Percentiles rank a stretch among this genome's conserved stretches.
These are phyloP conservation scores for Monilinia laxa DNA, from an alignment of 2,329 filamentous ascomycete species.

Conservation along the genomic window DNA sequence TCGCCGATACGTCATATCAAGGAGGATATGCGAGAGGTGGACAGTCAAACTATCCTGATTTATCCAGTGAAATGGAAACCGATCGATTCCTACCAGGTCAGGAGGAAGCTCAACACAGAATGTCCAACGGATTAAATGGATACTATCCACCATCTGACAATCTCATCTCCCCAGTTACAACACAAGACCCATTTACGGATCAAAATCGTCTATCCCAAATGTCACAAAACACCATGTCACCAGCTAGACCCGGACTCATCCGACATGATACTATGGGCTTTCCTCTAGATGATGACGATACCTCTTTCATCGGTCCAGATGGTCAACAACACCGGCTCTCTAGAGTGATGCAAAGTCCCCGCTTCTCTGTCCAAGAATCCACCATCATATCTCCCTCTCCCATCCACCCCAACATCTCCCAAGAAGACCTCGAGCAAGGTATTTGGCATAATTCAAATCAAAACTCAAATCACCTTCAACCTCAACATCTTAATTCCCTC, in stretches of 20 bases:
- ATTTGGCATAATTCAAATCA: background rate
- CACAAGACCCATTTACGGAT: constrained; percentile 16
- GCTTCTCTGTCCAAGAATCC: constrained; percentile 9
- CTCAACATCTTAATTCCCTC: constrained; percentile 6
- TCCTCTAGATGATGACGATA: constrained; percentile 27
- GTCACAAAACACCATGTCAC: background rate
- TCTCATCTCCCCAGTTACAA: constrained; percentile 18
- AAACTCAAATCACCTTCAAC: background rate
- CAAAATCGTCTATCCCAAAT: constrained; percentile 15
- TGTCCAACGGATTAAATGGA: constrained; percentile 9
- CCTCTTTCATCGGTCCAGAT: constrained; percentile 16
- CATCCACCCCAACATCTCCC: constrained; percentile 10
- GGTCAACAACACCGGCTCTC: constrained; percentile 9
- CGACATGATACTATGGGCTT: constrained; percentile 34
- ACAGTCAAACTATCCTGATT: constrained; percentile 22
- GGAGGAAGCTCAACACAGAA: constrained; percentile 21
- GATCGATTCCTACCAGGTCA: constrained; percentile 26
- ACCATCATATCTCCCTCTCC: constrained; percentile 11
- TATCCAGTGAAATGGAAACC: constrained; percentile 23
- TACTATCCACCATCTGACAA: constrained; percentile 8
- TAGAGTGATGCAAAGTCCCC: constrained; percentile 8
- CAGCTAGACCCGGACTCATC: background rate
- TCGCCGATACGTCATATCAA: constrained; percentile 21
- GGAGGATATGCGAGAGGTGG: constrained; percentile 26
- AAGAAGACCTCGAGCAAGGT: constrained; percentile 14